A percentile compares a stretch with the other conserved stretches of the same genome.
Evolutionary conservation across 2,329 filamentous ascomycete species (phyloP).

Genomic region (Talaromyces amestolkiae): DNA sequence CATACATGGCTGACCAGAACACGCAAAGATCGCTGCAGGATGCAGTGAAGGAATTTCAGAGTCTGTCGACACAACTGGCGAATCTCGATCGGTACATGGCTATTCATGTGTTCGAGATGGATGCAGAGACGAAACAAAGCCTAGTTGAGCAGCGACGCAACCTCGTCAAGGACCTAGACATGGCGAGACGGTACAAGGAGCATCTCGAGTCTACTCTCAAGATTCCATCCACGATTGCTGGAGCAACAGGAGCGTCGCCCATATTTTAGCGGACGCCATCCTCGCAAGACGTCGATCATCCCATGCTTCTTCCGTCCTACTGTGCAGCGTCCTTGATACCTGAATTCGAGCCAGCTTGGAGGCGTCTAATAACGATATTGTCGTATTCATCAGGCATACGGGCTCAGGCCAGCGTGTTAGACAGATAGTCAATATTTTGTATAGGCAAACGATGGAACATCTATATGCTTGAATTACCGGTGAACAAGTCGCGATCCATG

Average conservation of each 20-base stretch:
- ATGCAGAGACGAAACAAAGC: conserved; percentile 32
- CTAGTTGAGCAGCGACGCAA: conserved; percentile 38
- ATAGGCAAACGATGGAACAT: conserved; percentile 1
- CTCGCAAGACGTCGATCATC: not conserved
- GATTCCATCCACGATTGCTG: not conserved
- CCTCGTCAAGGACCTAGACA: conserved; percentile 39
- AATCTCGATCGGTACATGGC: conserved; percentile 41
- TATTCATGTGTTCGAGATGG: conserved; percentile 38
- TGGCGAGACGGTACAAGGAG: conserved; percentile 36
- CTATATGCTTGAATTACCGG: not conserved
- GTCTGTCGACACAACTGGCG: conserved; percentile 33
- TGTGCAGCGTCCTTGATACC: not conserved
- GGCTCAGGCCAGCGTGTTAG: not conserved
- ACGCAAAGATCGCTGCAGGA: conserved; percentile 30
- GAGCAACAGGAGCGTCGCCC: not conserved
- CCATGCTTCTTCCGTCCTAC: not conserved
- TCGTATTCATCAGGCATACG: not conserved
- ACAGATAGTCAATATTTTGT: conserved; percentile 3
- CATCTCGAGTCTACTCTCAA: conserved; percentile 31
- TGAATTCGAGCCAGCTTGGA: not conserved
- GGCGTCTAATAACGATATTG: not conserved
- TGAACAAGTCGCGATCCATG: not conserved
- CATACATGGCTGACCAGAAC: conserved; percentile 19
- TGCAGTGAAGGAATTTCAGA: conserved; percentile 30
- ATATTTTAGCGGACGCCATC: not conserved